These are phyloP conservation scores for Cercophora newfieldiana DNA, from an alignment of 495 filamentous ascomycete species.

Conservation along the genomic window DNA sequence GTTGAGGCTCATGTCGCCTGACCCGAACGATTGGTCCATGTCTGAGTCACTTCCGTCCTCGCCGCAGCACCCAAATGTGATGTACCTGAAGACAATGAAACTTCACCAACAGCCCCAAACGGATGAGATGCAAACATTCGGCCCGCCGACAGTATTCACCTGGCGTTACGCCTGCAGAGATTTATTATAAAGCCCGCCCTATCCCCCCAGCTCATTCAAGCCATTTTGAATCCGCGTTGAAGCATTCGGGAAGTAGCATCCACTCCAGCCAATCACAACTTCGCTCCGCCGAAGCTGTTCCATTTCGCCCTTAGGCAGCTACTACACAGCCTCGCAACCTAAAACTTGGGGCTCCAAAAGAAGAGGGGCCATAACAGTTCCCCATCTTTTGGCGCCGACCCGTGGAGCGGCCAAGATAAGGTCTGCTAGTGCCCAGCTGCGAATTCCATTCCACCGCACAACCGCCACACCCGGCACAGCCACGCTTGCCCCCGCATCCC, in stretches of 20 bases:
- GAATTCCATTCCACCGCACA: background rate
- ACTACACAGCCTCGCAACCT: background rate
- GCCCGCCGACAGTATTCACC: background rate
- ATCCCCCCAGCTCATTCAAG: background rate
- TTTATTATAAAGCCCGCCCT: background rate
- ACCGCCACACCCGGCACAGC: background rate
- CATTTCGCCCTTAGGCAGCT: background rate
- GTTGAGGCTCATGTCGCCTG: background rate
- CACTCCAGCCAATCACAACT: background rate
- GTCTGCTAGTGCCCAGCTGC: background rate
- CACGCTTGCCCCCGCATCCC: background rate
- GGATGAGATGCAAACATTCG: background rate
- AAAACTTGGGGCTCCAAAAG: background rate
- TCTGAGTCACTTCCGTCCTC: background rate
- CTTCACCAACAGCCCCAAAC: background rate
- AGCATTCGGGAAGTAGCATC: background rate
- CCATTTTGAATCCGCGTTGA: background rate
- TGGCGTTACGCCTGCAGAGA: background rate
- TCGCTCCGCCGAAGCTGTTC: background rate
- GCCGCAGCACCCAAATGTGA: background rate
- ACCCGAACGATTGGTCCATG: background rate
- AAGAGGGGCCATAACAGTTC: background rate
- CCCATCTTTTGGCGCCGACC: background rate
- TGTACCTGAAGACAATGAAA: no score
- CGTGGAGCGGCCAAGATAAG: background rate